phyloP scores from a whole-genome alignment of 805 yeast genomes.

The Nakazawaea siamensis region DNA sequence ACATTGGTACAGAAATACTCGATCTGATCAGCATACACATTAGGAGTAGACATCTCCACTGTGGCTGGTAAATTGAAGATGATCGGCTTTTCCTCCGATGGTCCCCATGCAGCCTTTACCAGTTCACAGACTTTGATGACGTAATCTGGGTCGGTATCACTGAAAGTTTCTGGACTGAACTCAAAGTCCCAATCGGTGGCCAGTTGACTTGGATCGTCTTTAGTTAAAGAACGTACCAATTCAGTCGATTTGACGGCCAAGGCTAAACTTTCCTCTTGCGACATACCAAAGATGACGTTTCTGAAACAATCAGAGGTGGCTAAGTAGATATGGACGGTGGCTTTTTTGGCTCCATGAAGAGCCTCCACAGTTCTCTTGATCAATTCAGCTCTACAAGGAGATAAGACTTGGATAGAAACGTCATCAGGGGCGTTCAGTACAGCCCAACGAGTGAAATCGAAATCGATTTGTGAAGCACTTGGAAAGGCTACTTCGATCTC shows the following conservation, averaged over 20 bases:
- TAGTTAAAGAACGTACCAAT: slow-evolving; percentile 58
- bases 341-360: slow-evolving; percentile 64
- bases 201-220: slow-evolving; percentile 47
- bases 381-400: slow-evolving; percentile 71
- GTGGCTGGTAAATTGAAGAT: slow-evolving; percentile 82
- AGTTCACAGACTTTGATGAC: slow-evolving; percentile 64
- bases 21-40: slow-evolving; percentile 77
- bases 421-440: slow-evolving; percentile 69
- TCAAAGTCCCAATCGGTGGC: slow-evolving; percentile 67
- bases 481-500: slow-evolving; percentile 84
- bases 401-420: slow-evolving; percentile 67
- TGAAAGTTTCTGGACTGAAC: slow-evolving; percentile 75
- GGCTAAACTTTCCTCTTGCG: slow-evolving; percentile 48
- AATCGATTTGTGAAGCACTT: slow-evolving; percentile 71
- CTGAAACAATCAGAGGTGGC: slow-evolving; percentile 74
- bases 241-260: slow-evolving; percentile 57
- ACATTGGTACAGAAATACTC: slow-evolving; percentile 62
- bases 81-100: slow-evolving; percentile 55
- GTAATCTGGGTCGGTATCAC: slow-evolving; percentile 60
- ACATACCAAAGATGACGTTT: slow-evolving; percentile 59
- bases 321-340: slow-evolving; percentile 67
- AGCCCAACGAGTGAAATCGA: slow-evolving; percentile 72
- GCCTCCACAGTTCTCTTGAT: slow-evolving; percentile 67
- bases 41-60: slow-evolving; percentile 76
- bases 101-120: slow-evolving; percentile 69